Percentiles rank a stretch among this genome's conserved stretches.
phyloP scores from a whole-genome alignment of 148 eudicot species.

The Chenopodium suecicum region DNA sequence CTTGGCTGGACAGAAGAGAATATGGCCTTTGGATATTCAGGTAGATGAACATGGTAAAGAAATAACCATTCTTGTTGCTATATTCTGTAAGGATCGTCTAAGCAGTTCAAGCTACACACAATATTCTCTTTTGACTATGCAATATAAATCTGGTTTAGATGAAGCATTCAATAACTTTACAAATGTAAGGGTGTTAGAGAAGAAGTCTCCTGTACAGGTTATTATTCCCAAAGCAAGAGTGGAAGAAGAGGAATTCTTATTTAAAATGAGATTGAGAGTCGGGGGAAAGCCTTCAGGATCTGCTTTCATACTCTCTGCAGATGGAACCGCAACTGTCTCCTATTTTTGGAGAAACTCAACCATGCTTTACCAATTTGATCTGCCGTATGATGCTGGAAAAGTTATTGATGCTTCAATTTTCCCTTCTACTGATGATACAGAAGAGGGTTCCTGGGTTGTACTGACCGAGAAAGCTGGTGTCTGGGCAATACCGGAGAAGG shows the following conservation, averaged over 20 bases:
- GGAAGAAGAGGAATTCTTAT: constrained; percentile 83
- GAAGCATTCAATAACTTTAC: constrained; percentile 35
- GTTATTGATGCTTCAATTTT: constrained; percentile 92
- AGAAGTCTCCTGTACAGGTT: constrained; percentile 75
- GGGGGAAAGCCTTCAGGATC: constrained; percentile 98
- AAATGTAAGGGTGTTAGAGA: constrained; percentile 66
- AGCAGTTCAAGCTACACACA: constrained; percentile 90
- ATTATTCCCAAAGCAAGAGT: constrained; percentile 91
- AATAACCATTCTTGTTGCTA: constrained; percentile 76
- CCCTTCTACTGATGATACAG: constrained; percentile 67
- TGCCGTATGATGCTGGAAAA: constrained; percentile 97
- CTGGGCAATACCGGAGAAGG: constrained; percentile 98
- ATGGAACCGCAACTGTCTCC: constrained; percentile 92
- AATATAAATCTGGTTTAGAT: constrained; percentile 71
- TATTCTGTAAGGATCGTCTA: constrained; percentile 77
- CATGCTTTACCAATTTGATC: constrained; percentile 84
- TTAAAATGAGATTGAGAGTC: constrained; percentile 79
- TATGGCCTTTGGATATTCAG: constrained; percentile 95
- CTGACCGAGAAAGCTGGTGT: constrained; percentile 96
- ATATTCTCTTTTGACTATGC: constrained; percentile 91
- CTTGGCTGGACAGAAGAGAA: constrained; percentile 87
- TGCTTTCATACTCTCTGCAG: constrained; percentile 84
- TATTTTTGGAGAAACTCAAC: constrained; percentile 66
- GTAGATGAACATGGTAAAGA: constrained; percentile 75
- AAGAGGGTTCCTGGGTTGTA: constrained; percentile 88